phyloP scores from a whole-genome alignment of 228 moss, liverwort and hornwort genomes.

The Sphagnum fallax region DNA sequence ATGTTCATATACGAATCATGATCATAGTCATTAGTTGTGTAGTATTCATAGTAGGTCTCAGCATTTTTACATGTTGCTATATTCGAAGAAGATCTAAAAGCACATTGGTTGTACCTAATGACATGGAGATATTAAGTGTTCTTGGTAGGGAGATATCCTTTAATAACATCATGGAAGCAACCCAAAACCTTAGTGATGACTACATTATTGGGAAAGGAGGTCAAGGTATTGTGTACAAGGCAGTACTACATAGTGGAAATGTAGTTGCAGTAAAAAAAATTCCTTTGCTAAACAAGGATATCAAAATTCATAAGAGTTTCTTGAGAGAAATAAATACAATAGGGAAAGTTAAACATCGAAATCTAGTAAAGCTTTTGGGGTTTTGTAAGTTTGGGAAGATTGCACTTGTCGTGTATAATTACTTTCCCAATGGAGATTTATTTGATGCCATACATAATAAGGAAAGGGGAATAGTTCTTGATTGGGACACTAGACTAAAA shows the following conservation, averaged over 20 bases:
- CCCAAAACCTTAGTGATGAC: slow-evolving; percentile 32
- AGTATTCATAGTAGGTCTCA: slow-evolving; percentile 15
- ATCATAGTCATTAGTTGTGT: slow-evolving; percentile 33
- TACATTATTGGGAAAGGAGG: slow-evolving; percentile 49
- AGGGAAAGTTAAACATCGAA: slow-evolving; percentile 58
- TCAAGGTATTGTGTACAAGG: slow-evolving; percentile 73
- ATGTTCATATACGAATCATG: slow-evolving; percentile 11
- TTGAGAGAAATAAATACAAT: slow-evolving; percentile 53
- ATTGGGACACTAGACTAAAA: slow-evolving; percentile 22
- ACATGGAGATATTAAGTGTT: slow-evolving; percentile 9
- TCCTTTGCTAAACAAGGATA: slow-evolving; percentile 7
- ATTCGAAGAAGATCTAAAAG: neutral
- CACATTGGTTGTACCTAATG: neutral
- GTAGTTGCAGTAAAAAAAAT: slow-evolving; percentile 54
- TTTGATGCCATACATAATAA: slow-evolving; percentile 41
- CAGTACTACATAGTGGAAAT: slow-evolving; percentile 26
- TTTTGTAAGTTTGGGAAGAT: slow-evolving; percentile 46
- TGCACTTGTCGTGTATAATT: slow-evolving; percentile 54
- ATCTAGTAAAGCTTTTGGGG: slow-evolving; percentile 60
- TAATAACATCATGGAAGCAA: slow-evolving; percentile 26
- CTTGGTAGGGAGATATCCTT: slow-evolving; percentile 13
- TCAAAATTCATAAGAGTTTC: slow-evolving; percentile 18
- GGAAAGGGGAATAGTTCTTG: slow-evolving; percentile 13
- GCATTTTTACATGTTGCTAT: slow-evolving; percentile 5
- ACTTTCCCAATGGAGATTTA: slow-evolving; percentile 57